Base-by-base conservation (phyloP, 2,329 filamentous ascomycete genomes). In the Aspergillus glaucus region DNA sequence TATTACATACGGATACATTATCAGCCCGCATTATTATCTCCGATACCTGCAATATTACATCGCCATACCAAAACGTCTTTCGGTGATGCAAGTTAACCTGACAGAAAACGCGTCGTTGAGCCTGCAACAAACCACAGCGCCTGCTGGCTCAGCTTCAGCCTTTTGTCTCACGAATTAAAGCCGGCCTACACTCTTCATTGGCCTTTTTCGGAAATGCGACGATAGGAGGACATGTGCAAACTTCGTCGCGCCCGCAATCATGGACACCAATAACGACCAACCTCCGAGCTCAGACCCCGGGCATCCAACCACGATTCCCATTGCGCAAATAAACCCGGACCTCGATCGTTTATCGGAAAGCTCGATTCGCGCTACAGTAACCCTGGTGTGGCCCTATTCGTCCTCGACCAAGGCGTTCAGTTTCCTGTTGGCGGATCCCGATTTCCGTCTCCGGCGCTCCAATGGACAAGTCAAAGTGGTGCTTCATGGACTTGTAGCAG, bases 351-450 rank as follows among this genome's bases (percentile, higher is more conserved):
- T 54, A n/a, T 44, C 57, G 14, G 48, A 59, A 21, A 59, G 59
- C 43, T 67, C 64, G 26, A 59, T 95, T 28, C 78, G 81, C 50
- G 90, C 87, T 36, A 76, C 87, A 14, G 81, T 96, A 19, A 92
- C 89, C 7, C 81, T 97, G 32, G 84, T 88, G 50, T 97, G 92
- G 91, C 92, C 92, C 0, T 96, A 88, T 68, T 95, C 87, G 55
- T 86, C 86, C 19, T 82, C 88, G 22, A 86, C 80, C 26, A 80
- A 79, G 46, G 83, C 83, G 36, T 79, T 90, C 56, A 85, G 88
- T 22, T 84, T 96, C 45, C 79, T 94, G 17, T 79, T 97, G 30
- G 87, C 87, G 42, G 91, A 96, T 60, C 83, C 84, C 42, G 89
- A 96, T 65, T 87, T 91, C 61, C 85, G 88, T 43, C 76, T 92